Evolutionary conservation across 441 rosid genomes (phyloP).

Genomic region (Geranium incanum): DNA sequence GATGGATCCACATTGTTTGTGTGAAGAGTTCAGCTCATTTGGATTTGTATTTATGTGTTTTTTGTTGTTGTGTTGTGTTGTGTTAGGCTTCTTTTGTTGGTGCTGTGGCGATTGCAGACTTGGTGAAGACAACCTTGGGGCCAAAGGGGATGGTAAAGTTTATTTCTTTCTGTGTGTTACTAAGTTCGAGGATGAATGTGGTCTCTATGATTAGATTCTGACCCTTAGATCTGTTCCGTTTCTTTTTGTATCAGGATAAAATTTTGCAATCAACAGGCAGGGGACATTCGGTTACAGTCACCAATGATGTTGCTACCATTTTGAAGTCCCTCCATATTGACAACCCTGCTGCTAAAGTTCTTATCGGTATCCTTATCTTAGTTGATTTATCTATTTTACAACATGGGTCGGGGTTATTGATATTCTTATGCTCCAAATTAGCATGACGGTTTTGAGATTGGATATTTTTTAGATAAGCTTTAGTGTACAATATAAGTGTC

Average conservation of each 20-base stretch:
- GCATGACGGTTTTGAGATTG: too few species aligned
- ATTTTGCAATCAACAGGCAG: slow-evolving; percentile 92
- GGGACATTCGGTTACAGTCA: slow-evolving; percentile 71
- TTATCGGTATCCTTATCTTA: slow-evolving; percentile 60
- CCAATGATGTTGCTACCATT: slow-evolving; percentile 96
- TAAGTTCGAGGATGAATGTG: not conserved
- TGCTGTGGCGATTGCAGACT: slow-evolving; percentile 85
- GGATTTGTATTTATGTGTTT: not conserved
- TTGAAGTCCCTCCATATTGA: slow-evolving; percentile 87
- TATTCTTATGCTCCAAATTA: too few species aligned
- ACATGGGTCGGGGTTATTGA: too few species aligned
- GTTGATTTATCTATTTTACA: not conserved
- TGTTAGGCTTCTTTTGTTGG: slow-evolving; percentile 86
- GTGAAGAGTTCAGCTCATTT: not conserved
- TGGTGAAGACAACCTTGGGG: slow-evolving; percentile 92
- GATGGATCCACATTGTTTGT: not conserved
- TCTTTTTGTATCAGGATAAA: slow-evolving; percentile 49
- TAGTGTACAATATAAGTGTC: too few species aligned
- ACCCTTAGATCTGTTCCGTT: not conserved
- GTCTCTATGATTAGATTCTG: too few species aligned
- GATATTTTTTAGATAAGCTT: too few species aligned
- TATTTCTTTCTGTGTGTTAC: slow-evolving; percentile 1
- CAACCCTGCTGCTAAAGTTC: slow-evolving; percentile 95
- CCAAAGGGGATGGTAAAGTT: slow-evolving; percentile 90
- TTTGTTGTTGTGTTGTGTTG: not conserved